Base-by-base conservation (phyloP, 805 yeast genomes). In the Cyberlindnera samutprakarnensis region DNA sequence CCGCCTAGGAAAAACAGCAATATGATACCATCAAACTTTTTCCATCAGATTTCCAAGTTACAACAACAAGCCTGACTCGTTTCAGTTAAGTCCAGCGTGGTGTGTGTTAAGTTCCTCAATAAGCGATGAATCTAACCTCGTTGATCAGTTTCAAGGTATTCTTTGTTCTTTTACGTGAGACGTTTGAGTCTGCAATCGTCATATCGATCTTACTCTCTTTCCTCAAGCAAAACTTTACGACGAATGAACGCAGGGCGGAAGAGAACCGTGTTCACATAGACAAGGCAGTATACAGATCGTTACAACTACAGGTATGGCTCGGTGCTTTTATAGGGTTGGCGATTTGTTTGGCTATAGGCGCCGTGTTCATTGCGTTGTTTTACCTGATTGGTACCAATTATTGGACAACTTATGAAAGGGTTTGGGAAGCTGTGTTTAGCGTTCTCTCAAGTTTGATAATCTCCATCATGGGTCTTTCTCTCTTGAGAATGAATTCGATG, bases 201-300 rank as follows among this genome's bases (percentile, higher is more conserved):
- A 82, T 92, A 38, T 86, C 97, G 4, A 96, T 90, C 28, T 68
- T 90, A 39, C 68, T 90, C 37, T 94, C 97, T 13, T 90, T 90
- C 61, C 69, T 88, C 46, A 85, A 85, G 57, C 96, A 87, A 61
- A 85, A 94, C 44, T 70, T 88, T 43, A 94, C 43, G 10, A 39
- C 59, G 11, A 41, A 35, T 23, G 21, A 14, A 14, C 8, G 27
- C 18, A 19, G 30, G 20, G 32, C 30, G 12, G 33, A 35, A 14
- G 19, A 28, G 3, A 30, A 28, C 21, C 42, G 39, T 7, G 31
- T 42, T 13, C 49, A 61, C 2, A 60, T 66, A 21, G 55, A 49
- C 23, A 27, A 34, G 10, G 48, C 38, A 6, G 36, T 56, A 8
- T 75, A 74, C 48, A 51, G 55, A 18, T 53, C 59, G 10, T 56